A percentile compares a stretch with the other conserved stretches of the same genome.
Conservation (phyloP, 2,329 filamentous ascomycete species). For the Exophiala spinifera region DNA sequence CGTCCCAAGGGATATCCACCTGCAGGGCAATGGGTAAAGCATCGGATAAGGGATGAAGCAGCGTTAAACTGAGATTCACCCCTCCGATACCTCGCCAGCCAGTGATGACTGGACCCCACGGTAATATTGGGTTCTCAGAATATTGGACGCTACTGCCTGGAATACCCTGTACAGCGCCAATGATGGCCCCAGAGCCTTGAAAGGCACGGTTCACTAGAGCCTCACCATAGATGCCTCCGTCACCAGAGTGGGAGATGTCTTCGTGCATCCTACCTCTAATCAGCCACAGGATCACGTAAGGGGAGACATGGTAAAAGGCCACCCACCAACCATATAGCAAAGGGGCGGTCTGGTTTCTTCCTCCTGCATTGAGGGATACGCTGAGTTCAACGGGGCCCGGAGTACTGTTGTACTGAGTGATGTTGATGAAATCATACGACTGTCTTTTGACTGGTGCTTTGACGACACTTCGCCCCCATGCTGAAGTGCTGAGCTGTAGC, state of each 20-base stretch:
- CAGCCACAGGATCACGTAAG: not conserved
- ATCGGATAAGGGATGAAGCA: constrained; percentile 44
- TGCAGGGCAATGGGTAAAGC: constrained; percentile 45
- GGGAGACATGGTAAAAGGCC: constrained; percentile 2
- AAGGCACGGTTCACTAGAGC: constrained; percentile 37
- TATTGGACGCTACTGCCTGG: constrained; percentile 27
- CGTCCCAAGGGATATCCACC: constrained; percentile 37
- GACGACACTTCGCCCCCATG: constrained; percentile 1
- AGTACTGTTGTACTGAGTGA: constrained; percentile 6
- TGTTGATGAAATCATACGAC: constrained; percentile 17
- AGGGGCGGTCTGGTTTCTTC: constrained; percentile 20
- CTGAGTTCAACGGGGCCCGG: constrained; percentile 12
- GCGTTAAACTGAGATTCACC: constrained; percentile 37
- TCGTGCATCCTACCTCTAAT: constrained; percentile 12
- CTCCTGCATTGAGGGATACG: constrained; percentile 9
- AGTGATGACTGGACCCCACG: constrained; percentile 31
- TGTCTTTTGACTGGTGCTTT: constrained; percentile 6
- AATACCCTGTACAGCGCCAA: constrained; percentile 25
- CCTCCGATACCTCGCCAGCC: constrained; percentile 34
- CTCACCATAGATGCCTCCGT: constrained; percentile 37
- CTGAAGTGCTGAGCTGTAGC: not conserved
- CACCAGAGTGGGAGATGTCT: constrained; percentile 25
- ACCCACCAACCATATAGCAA: constrained; percentile 26
- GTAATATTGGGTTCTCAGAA: constrained; percentile 32
- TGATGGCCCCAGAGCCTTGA: constrained; percentile 32